A percentile compares a stretch with the other conserved stretches of the same genome.
Conservation (phyloP, 345 rosid genomes). For the Acer saccharum region DNA sequence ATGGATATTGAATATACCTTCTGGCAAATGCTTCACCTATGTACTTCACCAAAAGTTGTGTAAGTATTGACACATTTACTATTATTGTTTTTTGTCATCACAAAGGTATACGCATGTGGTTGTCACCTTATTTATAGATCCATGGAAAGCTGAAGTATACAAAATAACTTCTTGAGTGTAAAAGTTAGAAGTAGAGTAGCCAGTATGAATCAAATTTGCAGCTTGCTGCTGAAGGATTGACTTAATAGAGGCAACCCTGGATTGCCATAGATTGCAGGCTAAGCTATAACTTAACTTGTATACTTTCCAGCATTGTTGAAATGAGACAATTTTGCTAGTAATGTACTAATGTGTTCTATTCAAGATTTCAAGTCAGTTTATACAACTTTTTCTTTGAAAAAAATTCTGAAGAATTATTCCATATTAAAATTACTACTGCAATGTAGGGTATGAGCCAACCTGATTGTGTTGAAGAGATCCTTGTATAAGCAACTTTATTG, state of each 20-base stretch:
- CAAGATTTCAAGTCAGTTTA: neutral
- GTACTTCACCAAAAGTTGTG: constrained; percentile 99
- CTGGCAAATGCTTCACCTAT: constrained; percentile 99
- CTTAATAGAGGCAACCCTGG: neutral
- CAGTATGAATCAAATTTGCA: neutral
- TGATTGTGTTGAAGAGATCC: neutral
- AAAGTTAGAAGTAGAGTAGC: neutral
- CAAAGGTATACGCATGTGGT: neutral
- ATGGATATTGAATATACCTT: constrained; percentile 99
- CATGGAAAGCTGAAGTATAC: neutral
- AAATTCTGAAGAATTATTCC: neutral
- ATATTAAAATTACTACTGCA: neutral
- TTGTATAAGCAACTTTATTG: constrained; percentile 1
- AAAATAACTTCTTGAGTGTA: neutral
- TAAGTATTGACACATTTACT: constrained; percentile 40
- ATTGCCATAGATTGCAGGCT: neutral
- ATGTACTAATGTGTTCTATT: neutral
- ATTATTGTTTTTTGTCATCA: neutral
- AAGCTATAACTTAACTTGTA: neutral
- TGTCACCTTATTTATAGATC: neutral
- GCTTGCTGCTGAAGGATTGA: neutral
- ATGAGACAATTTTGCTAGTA: neutral
- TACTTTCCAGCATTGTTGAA: neutral
- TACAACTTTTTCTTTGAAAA: neutral
- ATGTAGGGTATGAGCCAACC: constrained; percentile 1